A percentile compares a stretch with the other conserved stretches of the same genome.
Conservation (phyloP, 306 rosid species). For the Fragaria iinumae region DNA sequence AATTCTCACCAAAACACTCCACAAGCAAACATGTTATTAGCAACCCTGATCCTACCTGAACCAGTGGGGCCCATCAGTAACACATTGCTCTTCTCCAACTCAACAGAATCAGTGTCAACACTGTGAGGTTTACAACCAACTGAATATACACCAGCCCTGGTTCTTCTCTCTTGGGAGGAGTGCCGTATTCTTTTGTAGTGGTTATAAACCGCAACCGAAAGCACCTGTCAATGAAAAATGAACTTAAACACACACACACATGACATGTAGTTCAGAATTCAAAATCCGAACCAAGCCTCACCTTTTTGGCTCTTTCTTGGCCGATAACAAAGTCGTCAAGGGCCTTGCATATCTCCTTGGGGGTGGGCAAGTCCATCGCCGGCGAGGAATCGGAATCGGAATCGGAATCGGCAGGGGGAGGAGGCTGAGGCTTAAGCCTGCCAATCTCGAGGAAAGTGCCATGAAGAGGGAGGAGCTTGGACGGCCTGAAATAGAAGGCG, state of each 20-base stretch:
- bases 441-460: slow-evolving; percentile 65
- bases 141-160: slow-evolving; percentile 23
- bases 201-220: slow-evolving; percentile 77
- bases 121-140: slow-evolving; percentile 20
- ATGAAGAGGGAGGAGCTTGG: slow-evolving; percentile 57
- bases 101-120: slow-evolving; percentile 45
- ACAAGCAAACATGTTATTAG: background rate
- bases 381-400: background rate
- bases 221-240: slow-evolving; percentile 38
- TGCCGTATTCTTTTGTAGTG: slow-evolving; percentile 60
- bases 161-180: slow-evolving; percentile 25
- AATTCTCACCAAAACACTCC: background rate
- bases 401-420: background rate
- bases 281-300: too few species aligned
- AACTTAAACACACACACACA: background rate
- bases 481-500: slow-evolving; percentile 67
- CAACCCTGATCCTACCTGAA: slow-evolving; percentile 40
- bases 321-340: slow-evolving; percentile 56
- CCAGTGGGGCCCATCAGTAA: slow-evolving; percentile 75
- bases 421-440: slow-evolving; percentile 29
- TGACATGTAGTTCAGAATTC: too few species aligned
- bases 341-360: slow-evolving; percentile 48
- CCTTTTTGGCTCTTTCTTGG: slow-evolving; percentile 61
- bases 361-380: slow-evolving; percentile 43
- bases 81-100: slow-evolving; percentile 65